Conservation (phyloP, 148 eudicot genomes). For the Heliosperma pusillum region DNA sequence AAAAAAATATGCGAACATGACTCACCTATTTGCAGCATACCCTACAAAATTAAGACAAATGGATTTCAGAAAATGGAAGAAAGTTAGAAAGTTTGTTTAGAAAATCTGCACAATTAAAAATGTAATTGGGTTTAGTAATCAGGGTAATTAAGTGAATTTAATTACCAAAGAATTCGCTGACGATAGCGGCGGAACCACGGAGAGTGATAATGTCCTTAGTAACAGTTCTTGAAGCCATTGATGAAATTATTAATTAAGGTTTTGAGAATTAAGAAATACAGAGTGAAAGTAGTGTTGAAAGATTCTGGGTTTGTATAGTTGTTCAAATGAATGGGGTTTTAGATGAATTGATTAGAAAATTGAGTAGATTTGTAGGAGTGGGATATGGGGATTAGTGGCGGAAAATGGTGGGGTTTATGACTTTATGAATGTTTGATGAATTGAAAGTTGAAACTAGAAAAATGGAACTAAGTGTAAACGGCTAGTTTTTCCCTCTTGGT, state of each 20-base stretch:
- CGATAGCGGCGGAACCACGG: constrained; percentile 91
- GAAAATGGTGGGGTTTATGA: constrained; percentile 7
- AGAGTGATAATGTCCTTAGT: constrained; percentile 93
- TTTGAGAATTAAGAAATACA: background rate
- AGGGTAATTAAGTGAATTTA: background rate
- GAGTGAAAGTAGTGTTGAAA: background rate
- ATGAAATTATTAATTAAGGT: background rate
- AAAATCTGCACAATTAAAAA: constrained; percentile 1
- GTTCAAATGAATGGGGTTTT: background rate
- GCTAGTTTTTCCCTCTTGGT: constrained; percentile 31
- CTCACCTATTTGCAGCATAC: constrained; percentile 92
- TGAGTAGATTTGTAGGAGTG: background rate
- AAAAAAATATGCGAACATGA: background rate
- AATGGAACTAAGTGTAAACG: constrained; percentile 11
- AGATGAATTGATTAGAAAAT: background rate
- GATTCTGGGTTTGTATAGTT: constrained; percentile 5
- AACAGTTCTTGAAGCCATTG: constrained; percentile 77
- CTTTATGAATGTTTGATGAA: background rate
- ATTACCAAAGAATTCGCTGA: constrained; percentile 86
- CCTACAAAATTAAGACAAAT: constrained; percentile 45
- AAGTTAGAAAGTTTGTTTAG: background rate
- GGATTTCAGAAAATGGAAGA: constrained; percentile 1
- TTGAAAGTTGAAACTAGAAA: background rate
- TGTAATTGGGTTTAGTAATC: background rate
- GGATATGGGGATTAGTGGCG: background rate